Evolutionary conservation across 345 rosid genomes (phyloP).

Genomic region (Dovyalis caffra): DNA sequence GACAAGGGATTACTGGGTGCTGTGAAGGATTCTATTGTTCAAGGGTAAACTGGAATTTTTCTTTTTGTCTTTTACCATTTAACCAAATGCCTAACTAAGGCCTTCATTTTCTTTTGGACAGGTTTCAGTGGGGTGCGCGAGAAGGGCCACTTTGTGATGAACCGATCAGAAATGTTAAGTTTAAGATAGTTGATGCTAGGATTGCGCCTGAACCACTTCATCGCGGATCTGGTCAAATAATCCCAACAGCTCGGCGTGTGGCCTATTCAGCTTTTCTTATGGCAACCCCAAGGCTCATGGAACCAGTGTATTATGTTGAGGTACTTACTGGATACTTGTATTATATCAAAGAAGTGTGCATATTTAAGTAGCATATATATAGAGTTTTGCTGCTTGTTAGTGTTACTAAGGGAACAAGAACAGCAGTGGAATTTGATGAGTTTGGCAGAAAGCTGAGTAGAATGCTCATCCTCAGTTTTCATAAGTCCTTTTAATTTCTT

Average conservation of each 20-base stretch:
- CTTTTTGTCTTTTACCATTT: slow-evolving; percentile 2
- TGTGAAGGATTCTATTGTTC: slow-evolving; percentile 92
- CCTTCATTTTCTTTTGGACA: slow-evolving; percentile 26
- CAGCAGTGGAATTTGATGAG: neutral
- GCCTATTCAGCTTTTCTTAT: slow-evolving; percentile 90
- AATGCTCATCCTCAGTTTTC: neutral
- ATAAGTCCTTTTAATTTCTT: neutral
- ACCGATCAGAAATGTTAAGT: slow-evolving; percentile 93
- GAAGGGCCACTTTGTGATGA: slow-evolving; percentile 99
- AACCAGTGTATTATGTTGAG: slow-evolving; percentile 99
- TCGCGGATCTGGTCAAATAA: slow-evolving; percentile 97
- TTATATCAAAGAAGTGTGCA: neutral
- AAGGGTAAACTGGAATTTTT: slow-evolving; percentile 54
- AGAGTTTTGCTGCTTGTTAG: neutral
- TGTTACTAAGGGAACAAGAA: neutral
- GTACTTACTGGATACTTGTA: slow-evolving; percentile 31
- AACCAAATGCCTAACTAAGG: neutral
- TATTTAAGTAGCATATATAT: neutral
- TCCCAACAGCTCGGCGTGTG: slow-evolving; percentile 95
- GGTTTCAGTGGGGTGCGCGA: slow-evolving; percentile 99
- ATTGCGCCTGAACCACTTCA: slow-evolving; percentile 89
- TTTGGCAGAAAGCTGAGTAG: neutral
- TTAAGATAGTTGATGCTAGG: slow-evolving; percentile 94
- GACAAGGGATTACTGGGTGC: slow-evolving; percentile 79
- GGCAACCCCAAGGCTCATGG: slow-evolving; percentile 98